A percentile compares a stretch with the other conserved stretches of the same genome.
phyloP scores from a whole-genome alignment of 345 rosid species.

The Brassica cretica region DNA sequence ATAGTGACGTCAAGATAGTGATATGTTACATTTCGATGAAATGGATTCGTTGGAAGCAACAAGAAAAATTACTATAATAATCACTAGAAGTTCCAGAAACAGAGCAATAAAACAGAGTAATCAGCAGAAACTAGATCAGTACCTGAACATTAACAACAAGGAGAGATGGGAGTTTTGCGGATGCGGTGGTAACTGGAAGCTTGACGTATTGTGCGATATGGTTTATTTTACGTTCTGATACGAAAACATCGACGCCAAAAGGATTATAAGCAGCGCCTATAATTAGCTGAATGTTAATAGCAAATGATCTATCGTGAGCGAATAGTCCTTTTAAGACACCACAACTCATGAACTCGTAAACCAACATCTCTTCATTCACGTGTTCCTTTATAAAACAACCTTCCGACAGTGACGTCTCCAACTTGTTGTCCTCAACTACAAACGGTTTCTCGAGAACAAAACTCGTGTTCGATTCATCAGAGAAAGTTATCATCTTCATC shows the following conservation, averaged over 20 bases:
- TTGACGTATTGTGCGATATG: constrained; percentile 80
- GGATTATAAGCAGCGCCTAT: constrained; percentile 41
- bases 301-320: constrained; percentile 16
- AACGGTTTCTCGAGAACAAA: constrained; percentile 3
- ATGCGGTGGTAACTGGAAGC: constrained; percentile 54
- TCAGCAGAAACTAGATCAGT: too few species aligned
- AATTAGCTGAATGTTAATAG: too few species aligned
- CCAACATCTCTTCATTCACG: constrained; percentile 31
- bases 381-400: constrained; percentile 13
- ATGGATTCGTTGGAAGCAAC: too few species aligned
- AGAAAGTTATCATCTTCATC: constrained; percentile 19
- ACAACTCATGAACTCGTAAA: constrained; percentile 33
- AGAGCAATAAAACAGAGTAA: too few species aligned
- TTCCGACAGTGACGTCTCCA: constrained; percentile 5
- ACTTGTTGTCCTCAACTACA: constrained; percentile 5
- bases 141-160: constrained; percentile 97
- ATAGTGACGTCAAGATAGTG: too few species aligned
- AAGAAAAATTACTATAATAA: too few species aligned
- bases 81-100: too few species aligned
- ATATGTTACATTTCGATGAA: too few species aligned
- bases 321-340: constrained; percentile 19
- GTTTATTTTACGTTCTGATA: constrained; percentile 64
- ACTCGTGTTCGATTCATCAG: neutral
- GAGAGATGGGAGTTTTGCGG: constrained; percentile 62
- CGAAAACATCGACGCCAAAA: constrained; percentile 83